Conservation (phyloP, 768 basidiomycete genomes). For the Amanita thiersii region DNA sequence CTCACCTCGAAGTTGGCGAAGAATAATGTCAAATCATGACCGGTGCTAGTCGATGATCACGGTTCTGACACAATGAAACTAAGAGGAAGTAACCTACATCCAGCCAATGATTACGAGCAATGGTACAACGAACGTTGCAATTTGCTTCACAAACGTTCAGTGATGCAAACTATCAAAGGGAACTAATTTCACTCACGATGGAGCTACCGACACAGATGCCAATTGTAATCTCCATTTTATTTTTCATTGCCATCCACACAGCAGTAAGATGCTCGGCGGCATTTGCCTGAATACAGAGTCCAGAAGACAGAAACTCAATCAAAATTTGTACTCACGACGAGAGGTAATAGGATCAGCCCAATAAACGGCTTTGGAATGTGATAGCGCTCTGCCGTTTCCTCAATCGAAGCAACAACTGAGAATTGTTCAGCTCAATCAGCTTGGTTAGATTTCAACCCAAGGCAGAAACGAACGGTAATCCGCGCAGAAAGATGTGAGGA, state of each 20-base stretch:
- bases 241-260: conserved; percentile 84
- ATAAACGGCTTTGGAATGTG: conserved; percentile 80
- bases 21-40: conserved; percentile 70
- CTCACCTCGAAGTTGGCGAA: conserved; percentile 80
- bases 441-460: not conserved
- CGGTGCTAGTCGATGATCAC: conserved; percentile 31
- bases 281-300: conserved; percentile 43
- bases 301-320: not conserved
- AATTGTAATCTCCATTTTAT: conserved; percentile 58
- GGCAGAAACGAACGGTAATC: conserved; percentile 57
- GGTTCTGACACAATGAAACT: conserved; percentile 10
- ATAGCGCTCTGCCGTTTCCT: conserved; percentile 80
- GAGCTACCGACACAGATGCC: conserved; percentile 76
- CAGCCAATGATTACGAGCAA: conserved; percentile 85
- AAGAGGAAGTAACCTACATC: conserved; percentile 42
- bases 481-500: conserved; percentile 83
- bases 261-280: conserved; percentile 83
- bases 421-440: conserved; percentile 16
- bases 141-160: conserved; percentile 45
- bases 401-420: conserved; percentile 83
- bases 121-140: conserved; percentile 80
- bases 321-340: conserved; percentile 51
- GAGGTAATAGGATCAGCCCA: conserved; percentile 78
- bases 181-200: conserved; percentile 42
- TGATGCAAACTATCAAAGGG: not conserved